Conservation (phyloP, 2,329 filamentous ascomycete species). For the Aureobasidium sp. region DNA sequence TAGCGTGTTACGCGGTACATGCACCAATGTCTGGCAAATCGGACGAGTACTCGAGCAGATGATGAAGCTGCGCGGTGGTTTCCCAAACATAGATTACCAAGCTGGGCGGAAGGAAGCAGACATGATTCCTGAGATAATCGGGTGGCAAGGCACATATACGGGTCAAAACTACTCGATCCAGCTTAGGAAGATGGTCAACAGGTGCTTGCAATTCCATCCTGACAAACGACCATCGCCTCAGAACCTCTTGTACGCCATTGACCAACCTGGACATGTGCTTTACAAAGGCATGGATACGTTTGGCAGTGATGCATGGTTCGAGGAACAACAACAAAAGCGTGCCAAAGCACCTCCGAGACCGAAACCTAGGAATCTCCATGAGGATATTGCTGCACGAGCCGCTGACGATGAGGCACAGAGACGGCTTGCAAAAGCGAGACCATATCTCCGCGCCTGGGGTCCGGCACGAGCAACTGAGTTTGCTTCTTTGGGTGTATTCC, state of each 20-base stretch:
- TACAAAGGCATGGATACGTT: not conserved
- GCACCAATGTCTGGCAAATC: not conserved
- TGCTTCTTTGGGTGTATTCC: not conserved
- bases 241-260: not conserved
- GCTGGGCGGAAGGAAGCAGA: not conserved
- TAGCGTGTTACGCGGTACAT: not conserved
- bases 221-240: not conserved
- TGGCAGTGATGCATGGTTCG: not conserved
- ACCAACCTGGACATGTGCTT: not conserved
- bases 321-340: not conserved
- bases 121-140: not conserved
- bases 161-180: not conserved
- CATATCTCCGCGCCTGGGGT: not conserved
- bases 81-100: not conserved
- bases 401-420: not conserved
- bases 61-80: not conserved
- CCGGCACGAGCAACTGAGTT: not conserved
- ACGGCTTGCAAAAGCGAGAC: not conserved
- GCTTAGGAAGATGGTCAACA: not conserved
- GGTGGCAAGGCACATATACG: not conserved
- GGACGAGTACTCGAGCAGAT: not conserved
- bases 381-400: not conserved
- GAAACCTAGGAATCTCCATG: too few relatives aligned
- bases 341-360: not conserved
- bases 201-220: not conserved